Evolutionary conservation across 2,329 filamentous ascomycete genomes (phyloP).

Genomic region (Stemphylium beticola): DNA sequence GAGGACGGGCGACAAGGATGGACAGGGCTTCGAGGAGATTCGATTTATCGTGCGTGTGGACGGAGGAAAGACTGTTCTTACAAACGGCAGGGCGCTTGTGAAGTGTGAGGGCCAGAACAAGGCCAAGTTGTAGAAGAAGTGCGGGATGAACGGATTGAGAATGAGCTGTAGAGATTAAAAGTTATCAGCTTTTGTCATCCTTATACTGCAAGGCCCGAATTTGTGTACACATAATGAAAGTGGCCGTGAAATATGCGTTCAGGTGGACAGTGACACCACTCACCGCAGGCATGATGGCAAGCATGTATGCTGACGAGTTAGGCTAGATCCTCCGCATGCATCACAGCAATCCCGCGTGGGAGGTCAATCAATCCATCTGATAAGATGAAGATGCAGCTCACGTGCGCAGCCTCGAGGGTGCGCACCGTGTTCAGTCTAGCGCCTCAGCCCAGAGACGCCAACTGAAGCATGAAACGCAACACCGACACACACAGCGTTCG

Average conservation of each 20-base stretch:
- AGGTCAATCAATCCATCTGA: constrained; percentile 28
- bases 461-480: constrained; percentile 18
- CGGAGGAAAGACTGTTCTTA: constrained; percentile 82
- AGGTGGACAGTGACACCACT: neutral
- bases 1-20: constrained; percentile 71
- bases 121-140: constrained; percentile 44
- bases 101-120: constrained; percentile 62
- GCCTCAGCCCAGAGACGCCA: neutral
- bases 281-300: too few relatives aligned
- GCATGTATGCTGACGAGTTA: neutral
- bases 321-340: constrained; percentile 28
- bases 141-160: neutral
- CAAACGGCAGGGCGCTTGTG: constrained; percentile 83
- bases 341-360: neutral
- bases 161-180: too few relatives aligned
- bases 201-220: too few relatives aligned
- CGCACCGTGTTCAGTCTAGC: neutral
- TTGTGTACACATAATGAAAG: neutral
- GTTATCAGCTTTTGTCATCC: too few relatives aligned
- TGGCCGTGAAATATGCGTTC: neutral
- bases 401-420: neutral
- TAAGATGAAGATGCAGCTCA: constrained; percentile 30
- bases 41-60: constrained; percentile 80
- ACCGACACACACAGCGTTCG: neutral
- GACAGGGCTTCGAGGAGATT: constrained; percentile 76